phyloP scores from a whole-genome alignment of 2,329 filamentous ascomycete species.

The Paraphaeosphaeria minitans region DNA sequence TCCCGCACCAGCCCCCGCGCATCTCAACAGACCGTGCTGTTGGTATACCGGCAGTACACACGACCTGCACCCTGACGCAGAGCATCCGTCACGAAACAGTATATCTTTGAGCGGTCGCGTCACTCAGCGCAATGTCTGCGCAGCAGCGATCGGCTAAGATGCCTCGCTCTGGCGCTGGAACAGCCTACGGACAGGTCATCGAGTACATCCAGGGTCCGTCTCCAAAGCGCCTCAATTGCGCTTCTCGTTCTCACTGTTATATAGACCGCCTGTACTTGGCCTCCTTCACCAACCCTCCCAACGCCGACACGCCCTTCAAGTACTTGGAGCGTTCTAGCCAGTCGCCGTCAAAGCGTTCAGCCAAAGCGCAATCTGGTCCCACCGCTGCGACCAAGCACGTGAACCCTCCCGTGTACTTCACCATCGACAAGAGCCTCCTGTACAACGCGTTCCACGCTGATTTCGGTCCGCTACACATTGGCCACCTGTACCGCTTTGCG shows the following conservation, averaged over 20 bases:
- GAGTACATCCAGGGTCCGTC: conserved; percentile 92
- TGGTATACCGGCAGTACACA: conserved; percentile 20
- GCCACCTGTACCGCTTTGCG: conserved; percentile 94
- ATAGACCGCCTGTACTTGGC: conserved; percentile 93
- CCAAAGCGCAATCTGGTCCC: conserved; percentile 66
- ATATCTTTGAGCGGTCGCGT: conserved; percentile 18
- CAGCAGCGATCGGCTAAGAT: conserved; percentile 33
- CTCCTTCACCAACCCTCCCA: conserved; percentile 83
- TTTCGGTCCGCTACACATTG: conserved; percentile 96
- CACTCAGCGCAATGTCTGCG: conserved; percentile 34
- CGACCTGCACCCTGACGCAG: conserved; percentile 16
- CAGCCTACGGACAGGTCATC: conserved; percentile 83
- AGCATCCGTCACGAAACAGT: conserved; percentile 14
- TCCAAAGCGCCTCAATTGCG: conserved; percentile 27
- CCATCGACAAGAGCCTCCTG: conserved; percentile 85
- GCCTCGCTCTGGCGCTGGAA: conserved; percentile 39
- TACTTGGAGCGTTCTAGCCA: conserved; percentile 69
- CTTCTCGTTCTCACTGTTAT: conserved; percentile 15
- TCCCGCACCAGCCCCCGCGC: conserved; percentile 21
- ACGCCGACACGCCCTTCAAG: conserved; percentile 82
- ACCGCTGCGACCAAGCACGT: conserved; percentile 59
- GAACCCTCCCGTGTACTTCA: conserved; percentile 85
- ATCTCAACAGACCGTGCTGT: conserved; percentile 23
- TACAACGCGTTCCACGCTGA: conserved; percentile 99
- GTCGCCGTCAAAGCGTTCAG: conserved; percentile 77